Percentiles rank a stretch among this genome's conserved stretches.
Conservation (phyloP, 352 stramenopile species). For the Pythium rishiriense region DNA sequence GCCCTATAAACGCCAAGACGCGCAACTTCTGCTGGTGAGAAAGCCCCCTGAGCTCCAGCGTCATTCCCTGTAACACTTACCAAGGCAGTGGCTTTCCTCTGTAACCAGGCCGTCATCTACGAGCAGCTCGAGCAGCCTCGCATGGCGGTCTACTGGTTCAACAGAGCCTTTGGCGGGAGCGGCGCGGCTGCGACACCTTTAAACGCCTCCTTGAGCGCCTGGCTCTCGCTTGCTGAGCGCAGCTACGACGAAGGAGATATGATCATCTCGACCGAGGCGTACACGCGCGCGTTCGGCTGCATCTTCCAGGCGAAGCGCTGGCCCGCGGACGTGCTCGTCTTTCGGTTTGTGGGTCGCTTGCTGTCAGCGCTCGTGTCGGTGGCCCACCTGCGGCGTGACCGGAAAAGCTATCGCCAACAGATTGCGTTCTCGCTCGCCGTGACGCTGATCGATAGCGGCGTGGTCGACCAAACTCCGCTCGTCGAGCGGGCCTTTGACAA, state of each 20-base stretch:
- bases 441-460: neutral
- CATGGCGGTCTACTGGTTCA: constrained; percentile 40
- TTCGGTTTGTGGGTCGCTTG: constrained; percentile 19
- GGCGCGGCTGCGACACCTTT: neutral
- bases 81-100: neutral
- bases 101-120: constrained; percentile 37
- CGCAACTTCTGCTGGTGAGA: constrained; percentile 47
- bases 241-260: constrained; percentile 18
- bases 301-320: constrained; percentile 8
- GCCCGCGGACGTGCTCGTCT: constrained; percentile 3
- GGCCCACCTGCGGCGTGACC: neutral
- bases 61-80: neutral
- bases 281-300: constrained; percentile 11
- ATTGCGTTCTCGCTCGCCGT: constrained; percentile 17
- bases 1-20: constrained; percentile 44
- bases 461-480: neutral
- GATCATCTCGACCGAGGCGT: constrained; percentile 13
- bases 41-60: neutral
- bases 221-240: constrained; percentile 11
- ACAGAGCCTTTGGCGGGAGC: constrained; percentile 27
- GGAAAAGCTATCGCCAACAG: constrained; percentile 10
- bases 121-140: constrained; percentile 25
- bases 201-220: neutral
- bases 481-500: constrained; percentile 5
- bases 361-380: constrained; percentile 17